A percentile compares a stretch with the other conserved stretches of the same genome.
Evolutionary conservation across 352 stramenopile species (phyloP).

Genomic region (Phytophthora macrochlamydospora): DNA sequence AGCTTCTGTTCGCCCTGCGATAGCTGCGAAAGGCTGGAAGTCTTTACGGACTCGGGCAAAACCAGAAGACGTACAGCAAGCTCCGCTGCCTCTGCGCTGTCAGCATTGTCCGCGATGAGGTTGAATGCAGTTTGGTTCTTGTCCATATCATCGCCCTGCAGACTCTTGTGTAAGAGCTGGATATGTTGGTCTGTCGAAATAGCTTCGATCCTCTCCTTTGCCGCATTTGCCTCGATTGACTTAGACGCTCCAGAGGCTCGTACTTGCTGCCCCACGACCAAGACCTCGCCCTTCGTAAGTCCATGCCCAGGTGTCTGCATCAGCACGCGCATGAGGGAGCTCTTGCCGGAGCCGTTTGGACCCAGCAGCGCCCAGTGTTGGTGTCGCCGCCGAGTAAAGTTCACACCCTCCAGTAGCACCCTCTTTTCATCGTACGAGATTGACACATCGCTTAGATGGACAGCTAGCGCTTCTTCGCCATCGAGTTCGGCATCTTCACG

Average conservation of each 20-base stretch:
- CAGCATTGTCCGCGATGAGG: constrained; percentile 53
- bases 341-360: constrained; percentile 80
- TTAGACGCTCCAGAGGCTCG: background rate
- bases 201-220: constrained; percentile 51
- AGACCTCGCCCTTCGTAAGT: constrained; percentile 46
- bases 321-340: constrained; percentile 74
- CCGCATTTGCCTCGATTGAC: background rate
- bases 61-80: constrained; percentile 43
- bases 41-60: constrained; percentile 39
- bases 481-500: background rate
- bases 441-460: constrained; percentile 54
- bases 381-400: constrained; percentile 54
- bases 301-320: constrained; percentile 65
- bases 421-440: constrained; percentile 61
- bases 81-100: constrained; percentile 31
- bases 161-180: constrained; percentile 58
- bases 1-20: constrained; percentile 94
- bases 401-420: constrained; percentile 53
- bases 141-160: constrained; percentile 19
- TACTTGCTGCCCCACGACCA: constrained; percentile 38
- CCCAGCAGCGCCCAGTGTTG: constrained; percentile 77
- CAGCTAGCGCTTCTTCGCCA: constrained; percentile 10
- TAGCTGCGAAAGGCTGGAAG: constrained; percentile 66
- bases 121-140: constrained; percentile 36
- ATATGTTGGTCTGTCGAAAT: constrained; percentile 93